These are phyloP conservation scores for Candida glaebosa DNA, from an alignment of 805 yeast genomes.

Conservation along the genomic window DNA sequence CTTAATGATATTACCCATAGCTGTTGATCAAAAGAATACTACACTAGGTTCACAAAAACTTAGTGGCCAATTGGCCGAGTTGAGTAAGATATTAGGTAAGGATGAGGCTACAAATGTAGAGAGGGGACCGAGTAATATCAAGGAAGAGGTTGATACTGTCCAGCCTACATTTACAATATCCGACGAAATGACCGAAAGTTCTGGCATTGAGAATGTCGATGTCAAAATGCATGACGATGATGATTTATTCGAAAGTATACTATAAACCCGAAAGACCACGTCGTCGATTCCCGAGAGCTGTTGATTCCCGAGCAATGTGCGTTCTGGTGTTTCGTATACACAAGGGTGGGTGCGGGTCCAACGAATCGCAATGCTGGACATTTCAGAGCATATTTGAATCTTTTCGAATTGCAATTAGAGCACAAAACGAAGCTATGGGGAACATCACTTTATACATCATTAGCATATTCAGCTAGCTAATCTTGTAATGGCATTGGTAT, in stretches of 20 bases:
- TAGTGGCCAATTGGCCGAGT: conserved; percentile 38
- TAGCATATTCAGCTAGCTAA: too few species aligned
- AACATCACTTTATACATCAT: too few species aligned
- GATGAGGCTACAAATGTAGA: neutral
- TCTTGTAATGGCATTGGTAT: too few species aligned
- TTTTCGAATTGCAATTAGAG: too few species aligned
- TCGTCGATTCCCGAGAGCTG: too few species aligned
- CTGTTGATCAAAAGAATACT: conserved; percentile 67
- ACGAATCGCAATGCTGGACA: too few species aligned
- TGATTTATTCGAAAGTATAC: conserved; percentile 8
- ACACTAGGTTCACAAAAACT: conserved; percentile 60
- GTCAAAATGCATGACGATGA: conserved; percentile 5
- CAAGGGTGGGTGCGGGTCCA: too few species aligned
- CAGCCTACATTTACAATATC: neutral
- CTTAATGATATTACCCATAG: conserved; percentile 60
- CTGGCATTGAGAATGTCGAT: neutral
- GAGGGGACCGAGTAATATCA: neutral
- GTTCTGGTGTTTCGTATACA: too few species aligned
- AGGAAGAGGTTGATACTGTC: neutral
- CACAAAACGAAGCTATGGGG: too few species aligned
- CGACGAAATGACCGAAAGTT: conserved; percentile 6
- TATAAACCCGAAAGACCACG: neutral
- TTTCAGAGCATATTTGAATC: too few species aligned
- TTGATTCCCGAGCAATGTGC: too few species aligned
- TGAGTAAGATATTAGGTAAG: conserved; percentile 12